Conservation (phyloP, 2,329 filamentous ascomycete species). For the Knufia petricola region DNA sequence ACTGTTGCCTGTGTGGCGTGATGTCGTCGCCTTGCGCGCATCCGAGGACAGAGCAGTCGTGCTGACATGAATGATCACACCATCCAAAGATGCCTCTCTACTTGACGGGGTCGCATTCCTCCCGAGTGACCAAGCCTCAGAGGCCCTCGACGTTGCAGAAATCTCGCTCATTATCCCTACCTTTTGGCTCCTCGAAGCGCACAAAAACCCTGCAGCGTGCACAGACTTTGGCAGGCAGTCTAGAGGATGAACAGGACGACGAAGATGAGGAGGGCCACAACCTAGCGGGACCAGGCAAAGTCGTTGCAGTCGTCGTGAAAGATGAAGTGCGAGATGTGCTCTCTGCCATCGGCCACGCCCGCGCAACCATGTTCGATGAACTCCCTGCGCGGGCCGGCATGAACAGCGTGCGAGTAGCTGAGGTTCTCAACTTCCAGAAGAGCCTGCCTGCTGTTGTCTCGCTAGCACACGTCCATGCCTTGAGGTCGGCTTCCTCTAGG, state of each 20-base stretch:
- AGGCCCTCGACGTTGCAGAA: slow-evolving; percentile 1
- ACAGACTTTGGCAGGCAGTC: slow-evolving; percentile 16
- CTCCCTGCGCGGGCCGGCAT: slow-evolving; percentile 51
- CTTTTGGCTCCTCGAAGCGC: slow-evolving; percentile 34
- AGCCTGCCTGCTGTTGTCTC: slow-evolving; percentile 50
- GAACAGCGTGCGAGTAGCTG: slow-evolving; percentile 51
- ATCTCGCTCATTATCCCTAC: slow-evolving; percentile 27
- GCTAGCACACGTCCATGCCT: slow-evolving; percentile 50
- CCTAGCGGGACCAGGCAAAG: slow-evolving; percentile 44
- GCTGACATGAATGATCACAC: slow-evolving; percentile 67
- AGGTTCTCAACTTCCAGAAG: slow-evolving; percentile 48
- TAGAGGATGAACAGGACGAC: slow-evolving; percentile 23
- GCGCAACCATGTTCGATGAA: slow-evolving; percentile 44
- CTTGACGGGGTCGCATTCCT: slow-evolving; percentile 38
- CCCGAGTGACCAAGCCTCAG: slow-evolving; percentile 36
- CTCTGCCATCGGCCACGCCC: slow-evolving; percentile 46
- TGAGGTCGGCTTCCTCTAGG: slow-evolving; percentile 46
- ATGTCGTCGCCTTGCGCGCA: too few species aligned
- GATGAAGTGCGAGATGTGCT: slow-evolving; percentile 40
- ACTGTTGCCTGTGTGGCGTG: too few species aligned
- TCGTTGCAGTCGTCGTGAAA: slow-evolving; percentile 40
- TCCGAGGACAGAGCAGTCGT: too few species aligned
- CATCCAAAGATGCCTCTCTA: slow-evolving; percentile 47
- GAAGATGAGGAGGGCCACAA: slow-evolving; percentile 23
- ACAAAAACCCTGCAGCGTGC: slow-evolving; percentile 29